Base-by-base conservation (phyloP, 768 basidiomycete genomes). In the Leccinum barrowsii region DNA sequence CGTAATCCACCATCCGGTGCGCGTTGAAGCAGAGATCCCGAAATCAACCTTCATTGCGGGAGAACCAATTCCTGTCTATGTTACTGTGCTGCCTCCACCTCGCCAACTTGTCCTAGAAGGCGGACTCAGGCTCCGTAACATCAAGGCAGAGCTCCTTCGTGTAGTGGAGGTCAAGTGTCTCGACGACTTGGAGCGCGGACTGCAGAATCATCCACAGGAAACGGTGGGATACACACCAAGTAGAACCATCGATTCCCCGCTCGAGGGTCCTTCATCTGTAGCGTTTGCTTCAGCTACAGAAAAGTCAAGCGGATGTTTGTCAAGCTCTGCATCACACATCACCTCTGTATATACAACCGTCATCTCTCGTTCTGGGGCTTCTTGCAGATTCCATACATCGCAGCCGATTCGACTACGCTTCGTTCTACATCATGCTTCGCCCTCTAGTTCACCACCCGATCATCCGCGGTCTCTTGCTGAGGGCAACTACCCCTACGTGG, bases 331-430 rank as follows among this genome's bases (percentile, higher is more conserved):
- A 22, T 58, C 61, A 4, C 61, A 73, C 19, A 76, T 76, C 59
- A 76, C 77, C 28, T 74, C 79, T 17, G 73, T 77, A 44, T 80
- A 82, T 63, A 75, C 78, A 40, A 77, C 80, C 3, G 78, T 87
- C 52, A 77, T 98, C 26, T 86, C 92, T 12, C 83, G 89, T 7
- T 94, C 94, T 13, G 96, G 96, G 49, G 94, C 94, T 46, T 89
- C 92, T 19, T 94, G 93, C 70, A 86, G 93, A 49, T 94, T 97
- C 69, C 94, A 97, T 64, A 83, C 86, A 0, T 80, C 83, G 48
- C 82, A 81, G 13, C 80, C 89, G 4, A 82, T 94, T 59, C 89
- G 81, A 62, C 78, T 92, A 40, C 85, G 93, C 4, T 90, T 98
- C 59, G 76, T 95, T 28, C 77, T 98, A 15, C 92, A 92, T 65